These are phyloP conservation scores for Solioccasus polychromus DNA, from an alignment of 768 basidiomycete species.

Conservation along the genomic window DNA sequence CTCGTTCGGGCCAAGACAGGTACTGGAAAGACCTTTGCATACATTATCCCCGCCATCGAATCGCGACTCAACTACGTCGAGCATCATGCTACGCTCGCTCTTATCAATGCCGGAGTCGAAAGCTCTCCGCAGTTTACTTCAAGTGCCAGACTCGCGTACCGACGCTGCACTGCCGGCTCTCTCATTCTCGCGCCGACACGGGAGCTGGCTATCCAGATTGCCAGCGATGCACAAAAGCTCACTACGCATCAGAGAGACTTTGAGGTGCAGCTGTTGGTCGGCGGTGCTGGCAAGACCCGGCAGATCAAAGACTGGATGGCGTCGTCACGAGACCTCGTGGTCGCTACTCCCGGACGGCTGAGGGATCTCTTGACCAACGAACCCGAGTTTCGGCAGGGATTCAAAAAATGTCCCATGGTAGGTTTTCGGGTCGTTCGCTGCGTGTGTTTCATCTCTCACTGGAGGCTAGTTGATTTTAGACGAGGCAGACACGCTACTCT, in stretches of 20 bases:
- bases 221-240: conserved; percentile 72
- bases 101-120: conserved; percentile 40
- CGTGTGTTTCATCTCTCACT: conserved; percentile 3
- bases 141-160: conserved; percentile 36
- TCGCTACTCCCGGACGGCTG: conserved; percentile 87
- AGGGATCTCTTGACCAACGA: conserved; percentile 67
- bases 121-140: conserved; percentile 29
- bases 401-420: conserved; percentile 59
- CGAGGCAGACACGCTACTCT: conserved; percentile 87
- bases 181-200: conserved; percentile 88
- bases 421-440: conserved; percentile 23
- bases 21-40: conserved; percentile 86
- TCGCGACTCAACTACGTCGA: conserved; percentile 63
- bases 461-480: conserved; percentile 75
- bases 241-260: conserved; percentile 59
- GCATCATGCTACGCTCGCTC: conserved; percentile 38
- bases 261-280: conserved; percentile 72
- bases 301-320: conserved; percentile 70
- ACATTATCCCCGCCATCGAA: conserved; percentile 85
- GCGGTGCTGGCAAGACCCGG: conserved; percentile 61
- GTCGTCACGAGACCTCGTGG: conserved; percentile 74
- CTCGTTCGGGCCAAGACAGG: conserved; percentile 88
- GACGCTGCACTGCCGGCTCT: conserved; percentile 55
- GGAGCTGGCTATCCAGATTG: conserved; percentile 88
- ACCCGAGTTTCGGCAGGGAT: conserved; percentile 48